Evolutionary conservation across 805 yeast genomes (phyloP).

Genomic region (Metschnikowia orientalis): DNA sequence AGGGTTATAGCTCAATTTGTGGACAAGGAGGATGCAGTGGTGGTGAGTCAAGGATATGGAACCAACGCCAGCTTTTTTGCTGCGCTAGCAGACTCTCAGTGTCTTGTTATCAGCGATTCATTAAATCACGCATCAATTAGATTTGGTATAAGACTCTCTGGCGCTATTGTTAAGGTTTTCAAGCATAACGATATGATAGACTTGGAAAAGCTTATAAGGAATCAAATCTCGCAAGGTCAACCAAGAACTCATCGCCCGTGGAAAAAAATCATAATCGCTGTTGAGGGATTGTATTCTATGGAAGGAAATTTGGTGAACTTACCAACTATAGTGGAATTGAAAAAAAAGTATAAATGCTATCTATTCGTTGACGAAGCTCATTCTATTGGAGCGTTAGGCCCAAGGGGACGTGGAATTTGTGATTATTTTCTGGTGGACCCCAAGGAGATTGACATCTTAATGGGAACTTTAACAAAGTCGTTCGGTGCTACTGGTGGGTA

Average conservation of each 20-base stretch:
- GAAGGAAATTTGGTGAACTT: slow-evolving; percentile 87
- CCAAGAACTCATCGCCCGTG: slow-evolving; percentile 95
- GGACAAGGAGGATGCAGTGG: slow-evolving; percentile 83
- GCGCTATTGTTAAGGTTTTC: slow-evolving; percentile 88
- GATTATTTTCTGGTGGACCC: slow-evolving; percentile 86
- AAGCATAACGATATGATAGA: slow-evolving; percentile 86
- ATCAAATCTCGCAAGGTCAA: slow-evolving; percentile 89
- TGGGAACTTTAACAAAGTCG: slow-evolving; percentile 98
- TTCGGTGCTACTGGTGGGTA: slow-evolving; percentile 99
- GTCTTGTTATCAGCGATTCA: slow-evolving; percentile 89
- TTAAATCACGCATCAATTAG: slow-evolving; percentile 94
- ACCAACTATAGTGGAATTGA: slow-evolving; percentile 67
- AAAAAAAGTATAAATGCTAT: slow-evolving; percentile 82
- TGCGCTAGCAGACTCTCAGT: slow-evolving; percentile 77
- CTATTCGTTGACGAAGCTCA: slow-evolving; percentile 97
- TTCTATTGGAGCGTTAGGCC: slow-evolving; percentile 98
- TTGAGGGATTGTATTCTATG: slow-evolving; percentile 91
- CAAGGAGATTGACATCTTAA: slow-evolving; percentile 70
- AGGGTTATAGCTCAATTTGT: slow-evolving; percentile 73
- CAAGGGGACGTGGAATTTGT: slow-evolving; percentile 89
- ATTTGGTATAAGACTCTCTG: slow-evolving; percentile 88
- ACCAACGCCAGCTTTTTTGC: slow-evolving; percentile 88
- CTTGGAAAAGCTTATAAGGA: slow-evolving; percentile 72
- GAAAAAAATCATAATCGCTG: slow-evolving; percentile 79
- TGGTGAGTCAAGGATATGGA: slow-evolving; percentile 93